Percentiles rank a stretch among this genome's conserved stretches.
phyloP scores from a whole-genome alignment of 192 early-diverging fungal species.

The Jimgerdemannia flammicorona region DNA sequence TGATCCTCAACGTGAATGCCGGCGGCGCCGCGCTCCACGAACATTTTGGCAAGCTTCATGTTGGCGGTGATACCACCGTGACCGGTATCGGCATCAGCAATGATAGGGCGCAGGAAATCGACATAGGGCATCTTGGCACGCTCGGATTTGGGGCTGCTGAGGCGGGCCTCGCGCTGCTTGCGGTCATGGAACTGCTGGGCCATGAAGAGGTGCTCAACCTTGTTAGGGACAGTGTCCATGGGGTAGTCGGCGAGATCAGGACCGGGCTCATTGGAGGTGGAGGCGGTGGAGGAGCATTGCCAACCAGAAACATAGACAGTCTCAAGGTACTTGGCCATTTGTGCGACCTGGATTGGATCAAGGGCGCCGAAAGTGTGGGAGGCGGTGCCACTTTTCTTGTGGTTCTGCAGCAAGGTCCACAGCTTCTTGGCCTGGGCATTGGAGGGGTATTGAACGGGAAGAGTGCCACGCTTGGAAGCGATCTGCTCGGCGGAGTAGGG shows the following conservation, averaged over 20 bases:
- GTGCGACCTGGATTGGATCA: constrained; percentile 91
- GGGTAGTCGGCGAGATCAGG: constrained; percentile 99
- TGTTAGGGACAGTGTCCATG: constrained; percentile 97
- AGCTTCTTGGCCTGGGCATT: constrained; percentile 91
- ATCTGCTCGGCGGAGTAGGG: constrained; percentile 86
- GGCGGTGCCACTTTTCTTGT: constrained; percentile 74
- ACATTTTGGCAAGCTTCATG: constrained; percentile 97
- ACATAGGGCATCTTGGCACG: constrained; percentile 69
- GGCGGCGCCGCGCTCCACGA: constrained; percentile 94
- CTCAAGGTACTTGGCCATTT: constrained; percentile 97
- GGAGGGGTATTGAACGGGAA: constrained; percentile 73
- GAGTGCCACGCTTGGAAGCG: constrained; percentile 83
- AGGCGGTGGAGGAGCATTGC: constrained; percentile 97
- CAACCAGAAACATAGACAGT: constrained; percentile 97
- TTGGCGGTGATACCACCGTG: constrained; percentile 98
- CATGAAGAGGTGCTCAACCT: constrained; percentile 97
- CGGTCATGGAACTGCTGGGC: constrained; percentile 98
- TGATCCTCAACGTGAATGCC: constrained; percentile 95
- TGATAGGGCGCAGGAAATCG: constrained; percentile 92
- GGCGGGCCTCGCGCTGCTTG: constrained; percentile 88
- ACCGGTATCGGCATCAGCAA: constrained; percentile 97
- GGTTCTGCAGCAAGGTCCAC: constrained; percentile 75
- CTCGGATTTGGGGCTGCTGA: constrained; percentile 59
- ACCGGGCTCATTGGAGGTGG: constrained; percentile 92
- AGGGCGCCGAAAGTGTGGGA: constrained; percentile 94